These are phyloP conservation scores for Xylaria multiplex DNA, from an alignment of 2,329 filamentous ascomycete genomes.

Conservation along the genomic window DNA sequence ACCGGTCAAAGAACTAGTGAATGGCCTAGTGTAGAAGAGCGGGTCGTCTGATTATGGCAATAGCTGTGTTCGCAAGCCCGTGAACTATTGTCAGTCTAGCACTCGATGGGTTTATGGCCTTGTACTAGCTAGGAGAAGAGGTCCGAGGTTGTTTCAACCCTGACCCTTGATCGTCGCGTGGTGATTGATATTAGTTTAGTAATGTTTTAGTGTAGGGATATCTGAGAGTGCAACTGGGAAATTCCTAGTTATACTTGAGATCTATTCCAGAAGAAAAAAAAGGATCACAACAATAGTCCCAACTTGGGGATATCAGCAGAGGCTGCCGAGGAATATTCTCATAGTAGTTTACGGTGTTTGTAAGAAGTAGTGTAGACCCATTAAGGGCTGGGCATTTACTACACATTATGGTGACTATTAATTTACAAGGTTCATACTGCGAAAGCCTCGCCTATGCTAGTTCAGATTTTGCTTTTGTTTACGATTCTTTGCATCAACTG, in stretches of 20 bases:
- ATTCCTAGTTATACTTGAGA: not conserved
- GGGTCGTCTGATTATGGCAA: not conserved
- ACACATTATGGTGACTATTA: too few relatives aligned
- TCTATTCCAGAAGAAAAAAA: not conserved
- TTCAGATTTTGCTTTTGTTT: not conserved
- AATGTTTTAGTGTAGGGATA: not conserved
- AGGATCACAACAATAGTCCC: not conserved
- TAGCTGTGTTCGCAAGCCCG: conserved; percentile 8
- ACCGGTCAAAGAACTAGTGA: conserved; percentile 10
- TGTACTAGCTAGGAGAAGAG: conserved; percentile 1
- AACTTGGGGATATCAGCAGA: not conserved
- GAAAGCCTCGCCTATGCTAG: not conserved
- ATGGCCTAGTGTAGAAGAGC: conserved; percentile 13
- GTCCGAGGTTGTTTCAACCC: conserved; percentile 10
- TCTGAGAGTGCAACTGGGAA: not conserved
- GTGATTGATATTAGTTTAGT: not conserved
- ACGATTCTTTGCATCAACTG: not conserved
- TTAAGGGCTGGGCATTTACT: too few relatives aligned
- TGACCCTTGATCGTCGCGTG: conserved; percentile 6
- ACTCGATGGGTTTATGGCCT: conserved; percentile 1
- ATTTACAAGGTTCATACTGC: not conserved
- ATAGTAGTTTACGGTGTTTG: not conserved
- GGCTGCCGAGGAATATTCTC: not conserved
- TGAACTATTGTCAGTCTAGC: conserved; percentile 9
- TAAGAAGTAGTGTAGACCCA: too few relatives aligned